Evolutionary conservation across 768 basidiomycete genomes (phyloP), one percentile per base, ranked within the genome.

Genomic region (Nidularia pulvinata): DNA sequence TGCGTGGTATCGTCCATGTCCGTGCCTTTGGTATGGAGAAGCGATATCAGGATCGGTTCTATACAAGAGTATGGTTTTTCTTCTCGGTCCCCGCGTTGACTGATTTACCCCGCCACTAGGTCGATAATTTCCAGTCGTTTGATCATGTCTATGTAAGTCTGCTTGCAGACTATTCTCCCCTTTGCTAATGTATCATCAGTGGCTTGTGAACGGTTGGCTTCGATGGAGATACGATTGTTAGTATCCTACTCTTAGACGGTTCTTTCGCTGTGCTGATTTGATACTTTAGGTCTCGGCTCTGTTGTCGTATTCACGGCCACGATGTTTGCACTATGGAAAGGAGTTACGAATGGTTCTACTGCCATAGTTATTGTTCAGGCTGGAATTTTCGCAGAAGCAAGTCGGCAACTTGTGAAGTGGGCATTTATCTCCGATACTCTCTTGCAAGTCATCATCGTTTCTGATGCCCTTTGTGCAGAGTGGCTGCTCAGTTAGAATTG

Each of bases 331-430:
- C 67, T 91, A 7, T 77, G 74, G 73, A 76, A 68, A 55, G 79
- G 75, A 2, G 76, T 86, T 9, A 72, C 74, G 0, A 79, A 84
- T 50, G 88, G 88, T 6, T 75, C 80, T 6, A 78, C 88, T 6
- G 89, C 88, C 1, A 75, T 91, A 36, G 86, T 89, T n/a, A 91
- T 91, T 51, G 78, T 85, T 16, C 81, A 89, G 69, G 78, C 89
- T 14, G 85, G 82, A 1, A 75, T 83, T 25, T 89, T 88, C 61
- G 86, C 88, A 1, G 82, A 86, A 54, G 86, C 86, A 10, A 86
- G 81, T 45, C 71, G 86, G 43, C 80, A 83, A 51, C 79, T 89
- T 10, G 84, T 88, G 22, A 81, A 67, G 82, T 80, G 55, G 16
- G 74, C 5, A 25, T 25, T 16, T 42, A 42, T 42, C 39, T 4